These are phyloP conservation scores for Podila horticola DNA, from an alignment of 192 early-diverging fungal genomes.

Conservation along the genomic window DNA sequence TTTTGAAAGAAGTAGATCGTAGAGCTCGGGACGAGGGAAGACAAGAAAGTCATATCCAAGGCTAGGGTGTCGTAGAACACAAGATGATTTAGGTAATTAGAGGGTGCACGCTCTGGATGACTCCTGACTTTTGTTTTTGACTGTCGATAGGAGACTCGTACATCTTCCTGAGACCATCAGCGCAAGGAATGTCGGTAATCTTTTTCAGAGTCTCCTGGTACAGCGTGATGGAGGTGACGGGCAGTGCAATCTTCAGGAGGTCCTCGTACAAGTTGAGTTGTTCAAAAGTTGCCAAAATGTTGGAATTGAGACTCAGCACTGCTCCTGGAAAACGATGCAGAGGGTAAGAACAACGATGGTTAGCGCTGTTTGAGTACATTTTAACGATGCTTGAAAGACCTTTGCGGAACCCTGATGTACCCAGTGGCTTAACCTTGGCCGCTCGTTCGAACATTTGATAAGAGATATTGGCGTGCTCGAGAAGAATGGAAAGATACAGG, in stretches of 20 bases:
- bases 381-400: too few relatives aligned
- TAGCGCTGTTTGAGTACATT: too few relatives aligned
- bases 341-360: too few relatives aligned
- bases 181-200: background rate
- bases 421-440: too few relatives aligned
- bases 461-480: too few relatives aligned
- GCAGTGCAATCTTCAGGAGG: background rate
- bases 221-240: background rate
- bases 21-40: background rate
- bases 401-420: too few relatives aligned
- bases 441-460: too few relatives aligned
- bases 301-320: background rate
- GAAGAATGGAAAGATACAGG: too few relatives aligned
- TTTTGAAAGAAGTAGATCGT: background rate
- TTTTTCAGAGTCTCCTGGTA: conserved; percentile 1
- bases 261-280: background rate
- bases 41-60: background rate
- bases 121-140: background rate
- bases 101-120: background rate
- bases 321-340: background rate
- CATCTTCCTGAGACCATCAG: background rate
- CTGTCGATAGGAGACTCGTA: background rate
- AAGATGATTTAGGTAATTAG: too few relatives aligned
- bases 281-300: background rate
- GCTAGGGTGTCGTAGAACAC: background rate